phyloP scores from a whole-genome alignment of 352 stramenopile genomes.

The Phytophthora kernoviae region DNA sequence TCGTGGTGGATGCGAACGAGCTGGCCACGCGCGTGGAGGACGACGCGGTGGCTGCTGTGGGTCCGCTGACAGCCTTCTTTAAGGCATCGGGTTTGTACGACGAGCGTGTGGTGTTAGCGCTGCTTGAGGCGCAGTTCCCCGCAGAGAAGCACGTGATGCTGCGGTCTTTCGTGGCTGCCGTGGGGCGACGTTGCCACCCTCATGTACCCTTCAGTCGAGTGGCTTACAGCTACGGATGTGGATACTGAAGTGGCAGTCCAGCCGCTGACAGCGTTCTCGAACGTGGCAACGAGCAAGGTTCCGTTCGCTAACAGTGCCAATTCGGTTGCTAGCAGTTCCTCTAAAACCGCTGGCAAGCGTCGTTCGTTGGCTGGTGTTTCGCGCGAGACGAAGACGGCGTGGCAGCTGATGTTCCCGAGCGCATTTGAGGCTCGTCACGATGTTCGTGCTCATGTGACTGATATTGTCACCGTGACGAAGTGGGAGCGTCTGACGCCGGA shows the following conservation, averaged over 20 bases:
- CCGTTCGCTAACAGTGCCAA: slow-evolving; percentile 20
- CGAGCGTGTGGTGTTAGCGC: slow-evolving; percentile 59
- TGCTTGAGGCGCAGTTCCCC: slow-evolving; percentile 52
- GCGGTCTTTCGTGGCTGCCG: slow-evolving; percentile 55
- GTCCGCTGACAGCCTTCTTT: slow-evolving; percentile 63
- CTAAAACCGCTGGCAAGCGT: slow-evolving; percentile 42
- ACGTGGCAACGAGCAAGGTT: slow-evolving; percentile 62
- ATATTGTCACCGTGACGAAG: slow-evolving; percentile 75
- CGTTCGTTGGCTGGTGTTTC: slow-evolving; percentile 47
- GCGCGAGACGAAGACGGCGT: slow-evolving; percentile 63
- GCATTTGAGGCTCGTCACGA: slow-evolving; percentile 53
- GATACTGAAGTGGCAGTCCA: slow-evolving; percentile 14
- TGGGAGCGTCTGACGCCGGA: slow-evolving; percentile 78
- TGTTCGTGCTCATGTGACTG: slow-evolving; percentile 73
- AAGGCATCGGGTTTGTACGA: slow-evolving; percentile 61
- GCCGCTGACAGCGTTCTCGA: slow-evolving; percentile 32
- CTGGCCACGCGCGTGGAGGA: slow-evolving; percentile 59
- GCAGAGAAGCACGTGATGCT: slow-evolving; percentile 50
- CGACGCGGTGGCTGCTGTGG: slow-evolving; percentile 53
- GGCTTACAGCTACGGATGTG: slow-evolving; percentile 35
- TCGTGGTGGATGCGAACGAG: slow-evolving; percentile 60
- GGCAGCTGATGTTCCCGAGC: slow-evolving; percentile 71
- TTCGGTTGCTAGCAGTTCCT: slow-evolving; percentile 28
- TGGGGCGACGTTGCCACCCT: slow-evolving; percentile 64
- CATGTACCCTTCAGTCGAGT: slow-evolving; percentile 53